Evolutionary conservation across 2,329 filamentous ascomycete species (phyloP).

Genomic region (Alternaria postmessia): DNA sequence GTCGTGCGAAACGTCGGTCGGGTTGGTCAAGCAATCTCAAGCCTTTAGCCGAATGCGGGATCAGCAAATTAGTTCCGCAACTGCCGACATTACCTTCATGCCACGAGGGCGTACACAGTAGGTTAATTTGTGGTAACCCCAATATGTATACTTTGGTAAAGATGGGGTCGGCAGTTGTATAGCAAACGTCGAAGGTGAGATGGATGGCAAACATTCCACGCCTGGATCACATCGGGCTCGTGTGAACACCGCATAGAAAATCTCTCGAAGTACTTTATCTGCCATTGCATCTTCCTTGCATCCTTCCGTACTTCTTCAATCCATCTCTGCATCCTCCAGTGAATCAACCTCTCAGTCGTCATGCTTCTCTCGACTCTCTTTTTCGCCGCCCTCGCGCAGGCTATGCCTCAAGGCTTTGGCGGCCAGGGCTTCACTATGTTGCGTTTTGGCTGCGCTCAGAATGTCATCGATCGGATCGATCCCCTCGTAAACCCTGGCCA

Average conservation of each 20-base stretch:
- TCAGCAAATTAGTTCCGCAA: slow-evolving; percentile 18
- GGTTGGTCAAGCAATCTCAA: slow-evolving; percentile 24
- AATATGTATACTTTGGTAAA: slow-evolving; percentile 8
- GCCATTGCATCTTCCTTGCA: slow-evolving; percentile 1
- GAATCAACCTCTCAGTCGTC: neutral
- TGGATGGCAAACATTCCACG: neutral
- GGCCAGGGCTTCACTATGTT: slow-evolving; percentile 36
- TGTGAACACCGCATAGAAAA: neutral
- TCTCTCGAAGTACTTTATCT: neutral
- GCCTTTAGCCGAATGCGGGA: slow-evolving; percentile 23
- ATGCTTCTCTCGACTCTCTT: slow-evolving; percentile 36
- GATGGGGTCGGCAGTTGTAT: slow-evolving; percentile 9
- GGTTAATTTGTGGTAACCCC: neutral
- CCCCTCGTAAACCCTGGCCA: slow-evolving; percentile 50
- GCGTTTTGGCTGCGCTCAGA: slow-evolving; percentile 45
- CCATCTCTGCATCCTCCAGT: neutral
- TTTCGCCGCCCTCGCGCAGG: slow-evolving; percentile 30
- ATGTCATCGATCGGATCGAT: slow-evolving; percentile 43
- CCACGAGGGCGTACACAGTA: neutral
- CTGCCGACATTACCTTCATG: slow-evolving; percentile 14
- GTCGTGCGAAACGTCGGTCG: neutral
- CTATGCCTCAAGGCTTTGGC: slow-evolving; percentile 31
- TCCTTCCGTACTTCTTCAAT: neutral
- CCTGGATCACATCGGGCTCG: neutral
- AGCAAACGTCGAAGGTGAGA: neutral